A percentile compares a stretch with the other conserved stretches of the same genome.
These are phyloP conservation scores for Nitzschia sp. DNA, from an alignment of 108 stramenopile species.

Conservation along the genomic window DNA sequence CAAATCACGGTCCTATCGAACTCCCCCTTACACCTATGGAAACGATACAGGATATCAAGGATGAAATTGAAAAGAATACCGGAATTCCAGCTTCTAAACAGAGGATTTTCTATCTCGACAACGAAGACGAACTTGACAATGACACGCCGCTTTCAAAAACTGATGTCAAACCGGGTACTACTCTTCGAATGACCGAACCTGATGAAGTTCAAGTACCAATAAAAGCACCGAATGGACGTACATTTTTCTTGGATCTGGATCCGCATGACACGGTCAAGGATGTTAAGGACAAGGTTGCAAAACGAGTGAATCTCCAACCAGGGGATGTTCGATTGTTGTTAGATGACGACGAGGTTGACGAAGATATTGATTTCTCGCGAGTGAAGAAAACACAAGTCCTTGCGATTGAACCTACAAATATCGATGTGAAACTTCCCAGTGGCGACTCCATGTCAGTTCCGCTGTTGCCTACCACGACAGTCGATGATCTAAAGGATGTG, in stretches of 20 bases:
- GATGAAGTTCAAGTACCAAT: slow-evolving; percentile 9
- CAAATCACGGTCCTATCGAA: not conserved
- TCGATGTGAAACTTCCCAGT: slow-evolving; percentile 1
- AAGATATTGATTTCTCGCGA: slow-evolving; percentile 2
- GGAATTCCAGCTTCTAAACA: slow-evolving; percentile 15
- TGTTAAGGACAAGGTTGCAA: slow-evolving; percentile 20
- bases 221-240: slow-evolving; percentile 14
- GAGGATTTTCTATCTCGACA: slow-evolving; percentile 20
- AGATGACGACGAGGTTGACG: slow-evolving; percentile 1
- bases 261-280: slow-evolving; percentile 22
- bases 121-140: slow-evolving; percentile 19
- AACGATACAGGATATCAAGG: slow-evolving; percentile 31
- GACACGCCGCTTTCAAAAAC: slow-evolving; percentile 1
- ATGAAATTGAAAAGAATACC: slow-evolving; percentile 22
- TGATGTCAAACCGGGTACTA: not conserved
- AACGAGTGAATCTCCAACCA: slow-evolving; percentile 3
- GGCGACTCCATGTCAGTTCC: not conserved
- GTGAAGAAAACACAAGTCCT: slow-evolving; percentile 11
- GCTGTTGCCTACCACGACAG: slow-evolving; percentile 22
- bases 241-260: slow-evolving; percentile 15
- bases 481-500: slow-evolving; percentile 24
- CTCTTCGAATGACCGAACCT: slow-evolving; percentile 1
- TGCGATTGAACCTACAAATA: slow-evolving; percentile 11
- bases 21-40: slow-evolving; percentile 13
- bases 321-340: not conserved